A percentile compares a stretch with the other conserved stretches of the same genome.
These are phyloP conservation scores for Aspergillus oerlinghausenensis DNA, from an alignment of 2,329 filamentous ascomycete species.

Conservation along the genomic window DNA sequence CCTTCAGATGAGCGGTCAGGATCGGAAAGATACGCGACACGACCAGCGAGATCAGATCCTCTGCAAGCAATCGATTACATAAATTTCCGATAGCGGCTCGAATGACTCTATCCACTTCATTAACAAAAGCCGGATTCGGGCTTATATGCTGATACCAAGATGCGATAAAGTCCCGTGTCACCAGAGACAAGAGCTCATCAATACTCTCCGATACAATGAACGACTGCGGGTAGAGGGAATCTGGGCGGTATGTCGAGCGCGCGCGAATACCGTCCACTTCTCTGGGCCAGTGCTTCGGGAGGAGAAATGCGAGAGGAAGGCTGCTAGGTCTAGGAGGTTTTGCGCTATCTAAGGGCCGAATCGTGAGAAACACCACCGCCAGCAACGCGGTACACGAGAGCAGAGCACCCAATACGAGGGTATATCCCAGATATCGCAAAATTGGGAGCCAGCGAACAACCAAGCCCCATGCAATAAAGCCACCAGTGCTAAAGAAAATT, in stretches of 20 bases:
- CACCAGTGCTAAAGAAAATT: slow-evolving; percentile 37
- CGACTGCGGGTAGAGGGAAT: slow-evolving; percentile 70
- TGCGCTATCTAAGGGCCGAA: slow-evolving; percentile 36
- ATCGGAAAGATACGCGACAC: slow-evolving; percentile 83
- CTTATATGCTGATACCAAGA: slow-evolving; percentile 90
- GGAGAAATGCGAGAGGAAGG: slow-evolving; percentile 55
- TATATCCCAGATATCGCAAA: slow-evolving; percentile 79
- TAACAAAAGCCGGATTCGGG: slow-evolving; percentile 69
- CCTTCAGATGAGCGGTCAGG: slow-evolving; percentile 79
- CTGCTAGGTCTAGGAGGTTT: slow-evolving; percentile 41
- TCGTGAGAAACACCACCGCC: slow-evolving; percentile 57
- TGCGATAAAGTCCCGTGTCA: slow-evolving; percentile 77
- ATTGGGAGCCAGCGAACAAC: slow-evolving; percentile 76
- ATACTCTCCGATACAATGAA: slow-evolving; percentile 73
- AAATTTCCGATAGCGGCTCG: slow-evolving; percentile 68
- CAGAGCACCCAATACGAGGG: slow-evolving; percentile 67
- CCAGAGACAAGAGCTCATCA: slow-evolving; percentile 70
- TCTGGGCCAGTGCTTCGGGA: slow-evolving; percentile 60
- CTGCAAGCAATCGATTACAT: slow-evolving; percentile 64
- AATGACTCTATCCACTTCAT: slow-evolving; percentile 79
- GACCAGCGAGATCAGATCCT: slow-evolving; percentile 79
- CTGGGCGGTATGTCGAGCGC: slow-evolving; percentile 62
- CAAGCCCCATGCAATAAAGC: slow-evolving; percentile 80
- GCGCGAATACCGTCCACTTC: slow-evolving; percentile 64
- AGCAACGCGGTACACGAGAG: slow-evolving; percentile 51